Base-by-base conservation (phyloP, 2,329 filamentous ascomycete genomes). In the Teratosphaeriaceae sp. region DNA sequence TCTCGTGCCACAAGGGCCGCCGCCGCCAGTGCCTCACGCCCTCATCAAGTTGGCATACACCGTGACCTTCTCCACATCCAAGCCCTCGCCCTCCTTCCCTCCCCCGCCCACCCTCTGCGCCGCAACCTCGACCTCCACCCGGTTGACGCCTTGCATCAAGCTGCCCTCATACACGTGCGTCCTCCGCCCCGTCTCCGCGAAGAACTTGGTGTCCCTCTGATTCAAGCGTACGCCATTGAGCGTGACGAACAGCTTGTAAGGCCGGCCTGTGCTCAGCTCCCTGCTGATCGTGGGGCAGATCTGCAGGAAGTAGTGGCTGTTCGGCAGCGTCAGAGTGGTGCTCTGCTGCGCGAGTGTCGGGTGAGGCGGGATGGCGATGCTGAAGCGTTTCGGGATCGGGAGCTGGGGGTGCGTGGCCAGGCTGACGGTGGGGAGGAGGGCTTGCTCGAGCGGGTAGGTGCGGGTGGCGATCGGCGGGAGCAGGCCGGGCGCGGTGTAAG, bases 21-120 rank as follows among this genome's bases (percentile, higher is more conserved):
- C n/a, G n/a, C n/a, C n/a, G n/a, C n/a, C n/a, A n/a, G n/a, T n/a
- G n/a, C 29, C 22, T 40, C 22, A 40, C 21, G 23, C 16, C 37
- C 67, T 75, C 62, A 79, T 65, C 54, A 94, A 65, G 63, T 92
- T 84, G 47, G 84, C 76, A 65, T 85, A 85, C 21, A 92, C 72
- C 1, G 80, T 87, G 44, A 88, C 74, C 54, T 83, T 84, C 68
- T 96, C 88, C 49, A 89, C 70, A 60, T 92, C 87, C 26, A 83
- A 46, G 2, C 58, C 48, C 53, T 56, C 27, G 43, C 48, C 51
- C 39, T 52, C 24, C 16, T 55, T 31, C 45, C 47, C 53, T 34
- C 50, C 76, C 11, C 43, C 48, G 13, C 42, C 47, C 48, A 82
- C 78, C 8, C 53, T 59, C 20, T 57, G 54, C 33, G 86, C 85